Evolutionary conservation across 805 yeast genomes (phyloP), one percentile per base, ranked within the genome.

Genomic region (Starmerella powellii): DNA sequence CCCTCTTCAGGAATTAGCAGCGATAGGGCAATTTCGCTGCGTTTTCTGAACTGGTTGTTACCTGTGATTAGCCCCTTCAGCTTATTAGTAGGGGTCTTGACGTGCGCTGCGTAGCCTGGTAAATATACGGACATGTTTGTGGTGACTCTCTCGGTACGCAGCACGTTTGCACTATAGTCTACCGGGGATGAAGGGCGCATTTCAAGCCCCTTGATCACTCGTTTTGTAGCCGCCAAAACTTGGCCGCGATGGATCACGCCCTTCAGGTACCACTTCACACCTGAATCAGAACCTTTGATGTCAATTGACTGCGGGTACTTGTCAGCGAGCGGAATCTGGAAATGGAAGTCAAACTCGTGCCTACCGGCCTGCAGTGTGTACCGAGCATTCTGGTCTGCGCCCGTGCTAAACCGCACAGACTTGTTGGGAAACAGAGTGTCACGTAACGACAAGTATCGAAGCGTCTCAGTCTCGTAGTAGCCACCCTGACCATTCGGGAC

Each of bases 401-500:
- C 41, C 16, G 42, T 21, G 15, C 34, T 31, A 20, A 17, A 21
- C 21, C 32, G 16, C 8, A 48, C 16, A 3, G 40, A 31, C 8
- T 32, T 28, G 8, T 5, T 4, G 3, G 54, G 54, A 19, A 50
- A 50, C 17, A 50, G 18, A 13, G 37, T 38, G 3, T 31, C 17
- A 6, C 28, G 15, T 15, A 43, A 17, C 2, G 45, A 36, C 17
- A 50, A 21, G 15, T 40, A 47, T 21, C 53, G 29, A 31, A 31
- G 27, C 12, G 37, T 41, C 38, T 49, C 53, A 5, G 42, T 44
- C 11, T 42, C 50, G 30, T 34, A 43, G 33, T 50, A 40, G 17
- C 52, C 48, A 10, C 54, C 54, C 17, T 50, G 52, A 13, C 47
- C 40, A 18, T 40, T 47, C 8, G 52, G 46, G 12, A 50, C 52